These are phyloP conservation scores for Syzygium oleosum DNA, from an alignment of 345 rosid species.

Conservation along the genomic window DNA sequence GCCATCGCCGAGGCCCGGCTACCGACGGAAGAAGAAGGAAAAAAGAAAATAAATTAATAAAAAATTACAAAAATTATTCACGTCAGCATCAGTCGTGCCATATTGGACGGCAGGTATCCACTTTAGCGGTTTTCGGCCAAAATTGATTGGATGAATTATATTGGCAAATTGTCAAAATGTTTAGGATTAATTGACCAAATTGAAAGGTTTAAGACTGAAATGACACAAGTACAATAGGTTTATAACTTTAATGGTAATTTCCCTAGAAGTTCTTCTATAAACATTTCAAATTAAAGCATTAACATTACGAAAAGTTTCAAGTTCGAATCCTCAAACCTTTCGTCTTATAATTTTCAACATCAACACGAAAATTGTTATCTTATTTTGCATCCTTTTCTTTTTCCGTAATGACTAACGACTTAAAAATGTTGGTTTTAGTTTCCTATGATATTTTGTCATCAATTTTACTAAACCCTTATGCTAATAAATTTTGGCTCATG, in stretches of 20 bases:
- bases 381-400: background rate
- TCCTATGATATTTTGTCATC: background rate
- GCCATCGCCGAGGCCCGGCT: background rate
- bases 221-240: background rate
- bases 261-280: background rate
- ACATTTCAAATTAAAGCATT: background rate
- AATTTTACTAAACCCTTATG: background rate
- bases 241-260: background rate
- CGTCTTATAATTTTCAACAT: background rate
- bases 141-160: background rate
- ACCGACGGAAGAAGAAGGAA: background rate
- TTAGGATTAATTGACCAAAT: background rate
- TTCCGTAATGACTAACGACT: background rate
- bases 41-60: no score
- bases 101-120: fast-evolving
- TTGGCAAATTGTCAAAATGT: background rate
- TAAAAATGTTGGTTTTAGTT: background rate
- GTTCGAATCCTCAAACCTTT: background rate
- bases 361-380: background rate
- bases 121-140: background rate
- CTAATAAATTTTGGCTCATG: background rate
- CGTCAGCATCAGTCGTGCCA: fast-evolving
- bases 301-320: background rate
- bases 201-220: background rate
- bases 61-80: background rate